Conservation (phyloP, 2,329 filamentous ascomycete species). For the Dactylellina leptospora region DNA sequence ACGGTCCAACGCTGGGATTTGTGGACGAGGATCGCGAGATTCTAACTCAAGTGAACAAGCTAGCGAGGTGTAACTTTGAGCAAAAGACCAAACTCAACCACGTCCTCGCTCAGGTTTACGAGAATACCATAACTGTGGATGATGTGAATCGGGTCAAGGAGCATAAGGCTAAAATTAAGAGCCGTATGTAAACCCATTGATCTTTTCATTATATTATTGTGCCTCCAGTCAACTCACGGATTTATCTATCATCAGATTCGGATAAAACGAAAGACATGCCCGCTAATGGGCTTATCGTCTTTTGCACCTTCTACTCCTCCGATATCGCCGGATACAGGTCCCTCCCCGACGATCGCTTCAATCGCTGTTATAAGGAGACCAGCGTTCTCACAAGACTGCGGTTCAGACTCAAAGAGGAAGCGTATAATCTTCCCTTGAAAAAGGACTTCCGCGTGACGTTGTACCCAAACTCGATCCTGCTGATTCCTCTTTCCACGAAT, state of each 20-base stretch:
- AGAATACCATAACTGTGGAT: conserved; percentile 22
- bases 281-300: conserved; percentile 18
- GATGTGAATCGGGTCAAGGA: conserved; percentile 12
- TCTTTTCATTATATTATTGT: neutral
- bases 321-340: conserved; percentile 8
- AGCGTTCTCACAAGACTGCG: conserved; percentile 18
- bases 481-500: conserved; percentile 21
- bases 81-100: conserved; percentile 17
- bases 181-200: conserved; percentile 14
- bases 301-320: conserved; percentile 28
- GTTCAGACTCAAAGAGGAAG: conserved; percentile 26
- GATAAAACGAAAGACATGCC: conserved; percentile 34
- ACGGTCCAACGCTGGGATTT: conserved; percentile 22
- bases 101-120: conserved; percentile 30
- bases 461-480: conserved; percentile 28
- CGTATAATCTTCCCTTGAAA: conserved; percentile 1
- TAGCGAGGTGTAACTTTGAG: conserved; percentile 22
- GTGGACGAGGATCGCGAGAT: conserved; percentile 28
- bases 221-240: neutral
- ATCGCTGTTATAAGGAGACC: conserved; percentile 15
- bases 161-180: conserved; percentile 28
- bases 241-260: conserved; percentile 18
- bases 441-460: conserved; percentile 21
- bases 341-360: conserved; percentile 10
- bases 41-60: conserved; percentile 15